Evolutionary conservation across 306 rosid species (phyloP).

Genomic region (Delonix regia): DNA sequence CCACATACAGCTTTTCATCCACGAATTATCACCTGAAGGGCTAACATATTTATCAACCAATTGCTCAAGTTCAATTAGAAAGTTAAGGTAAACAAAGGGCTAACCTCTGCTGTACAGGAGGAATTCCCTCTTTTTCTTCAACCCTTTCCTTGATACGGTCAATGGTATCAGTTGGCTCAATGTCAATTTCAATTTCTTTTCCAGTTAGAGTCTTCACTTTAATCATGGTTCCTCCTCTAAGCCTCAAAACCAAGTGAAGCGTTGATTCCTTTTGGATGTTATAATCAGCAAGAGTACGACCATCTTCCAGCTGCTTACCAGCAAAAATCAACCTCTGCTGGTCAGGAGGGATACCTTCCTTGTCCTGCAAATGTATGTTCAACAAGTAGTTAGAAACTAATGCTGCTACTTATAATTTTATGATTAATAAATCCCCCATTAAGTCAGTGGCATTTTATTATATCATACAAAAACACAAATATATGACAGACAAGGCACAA

Average conservation of each 20-base stretch:
- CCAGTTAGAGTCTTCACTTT: slow-evolving; percentile 6
- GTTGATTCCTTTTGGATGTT: slow-evolving; percentile 11
- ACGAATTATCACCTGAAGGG: not conserved
- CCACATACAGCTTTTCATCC: not conserved
- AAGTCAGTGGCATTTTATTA: not conserved
- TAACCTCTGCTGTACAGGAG: slow-evolving; percentile 3
- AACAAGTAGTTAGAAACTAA: not conserved
- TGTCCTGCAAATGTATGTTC: not conserved
- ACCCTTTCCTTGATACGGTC: slow-evolving; percentile 11
- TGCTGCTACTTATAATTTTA: not conserved
- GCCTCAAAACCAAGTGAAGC: slow-evolving; percentile 3
- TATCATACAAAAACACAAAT: not conserved
- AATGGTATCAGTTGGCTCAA: slow-evolving; percentile 4
- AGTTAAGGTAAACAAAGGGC: not conserved
- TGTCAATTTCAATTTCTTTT: slow-evolving; percentile 3
- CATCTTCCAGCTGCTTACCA: slow-evolving; percentile 11
- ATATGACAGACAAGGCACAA: not conserved
- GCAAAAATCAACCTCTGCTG: slow-evolving; percentile 14
- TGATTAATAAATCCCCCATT: not conserved
- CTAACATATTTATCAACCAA: not conserved
- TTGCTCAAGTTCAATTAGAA: not conserved
- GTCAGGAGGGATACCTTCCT: slow-evolving; percentile 7
- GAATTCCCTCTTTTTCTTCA: slow-evolving; percentile 7
- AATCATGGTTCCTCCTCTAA: slow-evolving; percentile 2
- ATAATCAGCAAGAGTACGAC: slow-evolving; percentile 6